Percentiles rank a stretch among this genome's conserved stretches.
Evolutionary conservation across 2,329 filamentous ascomycete species (phyloP).

Genomic region (Rutstroemia sp.): DNA sequence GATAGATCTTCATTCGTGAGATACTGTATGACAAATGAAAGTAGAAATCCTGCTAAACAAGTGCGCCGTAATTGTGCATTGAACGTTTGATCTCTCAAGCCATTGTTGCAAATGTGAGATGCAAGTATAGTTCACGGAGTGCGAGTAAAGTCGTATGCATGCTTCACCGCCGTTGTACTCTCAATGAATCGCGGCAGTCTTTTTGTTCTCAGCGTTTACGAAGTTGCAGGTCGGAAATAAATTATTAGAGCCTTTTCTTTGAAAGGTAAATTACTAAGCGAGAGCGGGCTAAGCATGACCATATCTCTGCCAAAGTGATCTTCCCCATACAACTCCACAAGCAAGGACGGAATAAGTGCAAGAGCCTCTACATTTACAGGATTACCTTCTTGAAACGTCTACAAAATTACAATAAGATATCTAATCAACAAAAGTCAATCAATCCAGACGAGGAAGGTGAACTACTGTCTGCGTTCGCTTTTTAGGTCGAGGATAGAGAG

Average conservation of each 20-base stretch:
- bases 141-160: no score
- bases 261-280: conserved; percentile 16
- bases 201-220: no score
- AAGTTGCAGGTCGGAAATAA: conserved; percentile 8
- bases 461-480: no score
- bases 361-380: neutral
- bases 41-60: no score
- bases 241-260: neutral
- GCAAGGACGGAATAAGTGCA: conserved; percentile 12
- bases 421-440: neutral
- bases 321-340: conserved; percentile 23
- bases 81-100: no score
- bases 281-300: conserved; percentile 12
- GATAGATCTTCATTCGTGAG: no score
- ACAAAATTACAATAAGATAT: conserved; percentile 9
- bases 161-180: no score
- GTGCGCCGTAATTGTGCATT: no score
- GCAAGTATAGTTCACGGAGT: no score
- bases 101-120: no score
- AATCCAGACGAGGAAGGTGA: neutral
- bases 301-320: conserved; percentile 20
- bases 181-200: no score
- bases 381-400: neutral
- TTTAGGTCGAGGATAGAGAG: neutral
- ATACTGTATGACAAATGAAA: no score